Evolutionary conservation across 2,329 filamentous ascomycete species (phyloP).

Genomic region (Rhynchosporium graminicola): DNA sequence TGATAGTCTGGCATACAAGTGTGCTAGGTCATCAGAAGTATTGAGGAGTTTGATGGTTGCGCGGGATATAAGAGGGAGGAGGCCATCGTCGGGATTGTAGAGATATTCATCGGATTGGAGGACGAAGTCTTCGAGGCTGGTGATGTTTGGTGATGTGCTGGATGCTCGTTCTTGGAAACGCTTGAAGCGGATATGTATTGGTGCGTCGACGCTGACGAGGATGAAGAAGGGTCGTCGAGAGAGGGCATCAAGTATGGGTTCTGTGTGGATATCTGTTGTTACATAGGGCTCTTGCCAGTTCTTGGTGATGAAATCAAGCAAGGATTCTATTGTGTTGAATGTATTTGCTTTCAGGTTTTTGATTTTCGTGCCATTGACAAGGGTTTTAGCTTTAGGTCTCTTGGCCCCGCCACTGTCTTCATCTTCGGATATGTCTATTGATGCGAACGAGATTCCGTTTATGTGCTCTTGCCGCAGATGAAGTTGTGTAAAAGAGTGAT

Average conservation of each 20-base stretch:
- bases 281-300: conserved; percentile 85
- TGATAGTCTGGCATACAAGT: conserved; percentile 71
- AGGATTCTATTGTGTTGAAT: conserved; percentile 64
- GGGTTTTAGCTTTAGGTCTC: not conserved
- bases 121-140: conserved; percentile 57
- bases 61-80: conserved; percentile 75
- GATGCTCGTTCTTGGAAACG: conserved; percentile 64
- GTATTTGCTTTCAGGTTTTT: conserved; percentile 33
- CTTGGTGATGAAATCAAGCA: conserved; percentile 84
- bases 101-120: conserved; percentile 69
- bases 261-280: conserved; percentile 77
- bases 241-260: conserved; percentile 72
- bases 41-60: conserved; percentile 88
- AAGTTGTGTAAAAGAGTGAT: conserved; percentile 79
- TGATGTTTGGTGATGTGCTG: conserved; percentile 19
- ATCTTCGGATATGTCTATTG: conserved; percentile 2
- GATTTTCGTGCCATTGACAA: conserved; percentile 18
- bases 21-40: conserved; percentile 68
- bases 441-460: conserved; percentile 16
- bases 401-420: not conserved
- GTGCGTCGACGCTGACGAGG: conserved; percentile 87
- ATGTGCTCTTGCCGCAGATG: conserved; percentile 49
- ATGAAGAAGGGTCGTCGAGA: conserved; percentile 87
- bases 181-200: conserved; percentile 79
- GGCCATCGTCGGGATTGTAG: conserved; percentile 65